These are phyloP conservation scores for Xylaria curta DNA, from an alignment of 495 filamentous ascomycete genomes.

Conservation along the genomic window DNA sequence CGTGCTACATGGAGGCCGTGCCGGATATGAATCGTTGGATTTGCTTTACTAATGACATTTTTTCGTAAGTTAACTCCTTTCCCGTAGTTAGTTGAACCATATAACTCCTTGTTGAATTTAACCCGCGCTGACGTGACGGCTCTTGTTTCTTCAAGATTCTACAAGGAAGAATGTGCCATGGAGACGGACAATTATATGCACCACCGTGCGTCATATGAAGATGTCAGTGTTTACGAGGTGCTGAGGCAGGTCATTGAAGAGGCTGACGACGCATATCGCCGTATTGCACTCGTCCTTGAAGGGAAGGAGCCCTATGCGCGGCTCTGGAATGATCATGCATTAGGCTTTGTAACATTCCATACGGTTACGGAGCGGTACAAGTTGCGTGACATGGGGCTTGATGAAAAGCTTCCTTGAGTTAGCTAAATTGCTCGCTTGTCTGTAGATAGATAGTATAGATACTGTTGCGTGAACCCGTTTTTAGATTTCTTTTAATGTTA, in stretches of 20 bases:
- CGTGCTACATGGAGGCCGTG: neutral
- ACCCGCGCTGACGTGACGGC: neutral
- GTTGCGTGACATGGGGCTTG: neutral
- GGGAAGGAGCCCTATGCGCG: slow-evolving; percentile 1
- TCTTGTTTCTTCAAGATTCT: neutral
- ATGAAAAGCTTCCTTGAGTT: neutral
- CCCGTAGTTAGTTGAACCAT: neutral
- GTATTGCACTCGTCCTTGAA: neutral
- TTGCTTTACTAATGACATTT: neutral
- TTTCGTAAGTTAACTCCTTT: neutral
- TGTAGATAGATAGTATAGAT: neutral
- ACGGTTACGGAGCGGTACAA: slow-evolving; percentile 1
- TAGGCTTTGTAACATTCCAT: neutral
- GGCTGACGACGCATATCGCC: neutral
- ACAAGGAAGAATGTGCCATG: neutral
- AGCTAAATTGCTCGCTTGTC: neutral
- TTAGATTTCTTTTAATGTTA: neutral
- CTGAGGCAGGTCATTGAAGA: neutral
- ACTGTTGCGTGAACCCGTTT: neutral
- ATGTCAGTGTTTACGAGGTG: neutral
- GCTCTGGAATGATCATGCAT: neutral
- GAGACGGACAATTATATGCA: slow-evolving; percentile 1
- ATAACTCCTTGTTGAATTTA: neutral
- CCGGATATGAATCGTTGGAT: neutral
- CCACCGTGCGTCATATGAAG: neutral